phyloP scores from a whole-genome alignment of 2,329 filamentous ascomycete genomes.

The Alternaria sp. region DNA sequence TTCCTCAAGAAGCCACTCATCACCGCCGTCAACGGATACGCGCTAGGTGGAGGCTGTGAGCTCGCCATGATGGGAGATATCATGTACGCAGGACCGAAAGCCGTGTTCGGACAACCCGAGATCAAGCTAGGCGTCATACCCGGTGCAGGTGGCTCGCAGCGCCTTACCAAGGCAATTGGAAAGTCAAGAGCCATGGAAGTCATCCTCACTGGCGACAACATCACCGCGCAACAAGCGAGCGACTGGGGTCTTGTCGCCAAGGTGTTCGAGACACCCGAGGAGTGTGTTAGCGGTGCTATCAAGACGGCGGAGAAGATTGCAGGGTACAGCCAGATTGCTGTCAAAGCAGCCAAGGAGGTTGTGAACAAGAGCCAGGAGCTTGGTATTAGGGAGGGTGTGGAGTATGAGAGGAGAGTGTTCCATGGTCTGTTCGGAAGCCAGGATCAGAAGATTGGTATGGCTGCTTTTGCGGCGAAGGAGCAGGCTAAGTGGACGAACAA shows the following conservation, averaged over 20 bases:
- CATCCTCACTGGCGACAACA: constrained; percentile 64
- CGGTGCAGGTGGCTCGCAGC: constrained; percentile 88
- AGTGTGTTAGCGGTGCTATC: constrained; percentile 79
- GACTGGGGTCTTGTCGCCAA: constrained; percentile 89
- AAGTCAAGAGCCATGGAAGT: constrained; percentile 56
- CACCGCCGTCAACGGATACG: constrained; percentile 91
- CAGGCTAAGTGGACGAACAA: constrained; percentile 90
- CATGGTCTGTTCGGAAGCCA: constrained; percentile 90
- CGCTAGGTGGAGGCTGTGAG: constrained; percentile 93
- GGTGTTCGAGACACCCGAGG: constrained; percentile 79
- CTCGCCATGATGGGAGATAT: constrained; percentile 97
- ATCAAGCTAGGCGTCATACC: constrained; percentile 94
- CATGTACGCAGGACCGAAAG: constrained; percentile 82
- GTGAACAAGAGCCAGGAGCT: constrained; percentile 98
- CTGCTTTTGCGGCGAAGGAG: constrained; percentile 93
- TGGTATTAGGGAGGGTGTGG: constrained; percentile 84
- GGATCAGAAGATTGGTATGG: constrained; percentile 97
- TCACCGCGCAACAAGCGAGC: constrained; percentile 82
- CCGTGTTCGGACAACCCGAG: constrained; percentile 96
- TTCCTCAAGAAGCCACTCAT: constrained; percentile 92
- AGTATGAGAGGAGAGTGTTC: constrained; percentile 93
- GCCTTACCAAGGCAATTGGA: constrained; percentile 73
- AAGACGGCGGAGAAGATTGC: constrained; percentile 90
- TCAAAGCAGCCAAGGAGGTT: constrained; percentile 94
- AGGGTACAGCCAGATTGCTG: constrained; percentile 81